Evolutionary conservation across 306 rosid genomes (phyloP).

Genomic region (Castanea crenata): DNA sequence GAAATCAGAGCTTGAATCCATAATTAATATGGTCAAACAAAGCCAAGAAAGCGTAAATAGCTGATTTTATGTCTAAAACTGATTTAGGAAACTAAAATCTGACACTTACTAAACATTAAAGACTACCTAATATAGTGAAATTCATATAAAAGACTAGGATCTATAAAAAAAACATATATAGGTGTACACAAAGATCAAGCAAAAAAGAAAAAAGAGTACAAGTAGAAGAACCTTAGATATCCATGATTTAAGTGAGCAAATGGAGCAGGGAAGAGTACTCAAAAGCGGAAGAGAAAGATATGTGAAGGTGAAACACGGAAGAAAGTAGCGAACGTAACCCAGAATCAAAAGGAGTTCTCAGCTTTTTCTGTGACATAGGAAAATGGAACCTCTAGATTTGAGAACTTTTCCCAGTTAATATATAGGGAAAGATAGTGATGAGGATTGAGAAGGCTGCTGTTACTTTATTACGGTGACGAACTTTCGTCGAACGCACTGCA

Average conservation of each 20-base stretch:
- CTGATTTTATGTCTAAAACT: too few relatives aligned
- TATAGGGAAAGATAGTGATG: too few relatives aligned
- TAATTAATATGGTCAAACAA: background rate
- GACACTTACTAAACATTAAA: background rate
- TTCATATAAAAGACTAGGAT: background rate
- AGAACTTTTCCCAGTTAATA: too few relatives aligned
- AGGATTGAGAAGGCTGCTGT: too few relatives aligned
- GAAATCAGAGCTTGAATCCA: conserved; percentile 32
- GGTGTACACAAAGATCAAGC: too few relatives aligned
- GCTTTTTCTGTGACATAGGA: too few relatives aligned
- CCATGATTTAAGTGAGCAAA: background rate
- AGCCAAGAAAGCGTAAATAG: too few relatives aligned
- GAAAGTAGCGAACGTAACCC: too few relatives aligned
- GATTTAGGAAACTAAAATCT: background rate
- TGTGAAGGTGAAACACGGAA: background rate
- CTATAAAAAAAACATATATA: background rate
- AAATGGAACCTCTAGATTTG: too few relatives aligned
- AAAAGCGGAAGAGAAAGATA: background rate
- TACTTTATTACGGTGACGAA: too few relatives aligned
- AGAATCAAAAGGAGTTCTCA: too few relatives aligned
- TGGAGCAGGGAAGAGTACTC: background rate
- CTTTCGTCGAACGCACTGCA: too few relatives aligned
- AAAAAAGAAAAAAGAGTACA: background rate
- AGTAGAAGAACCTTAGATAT: conserved; percentile 8
- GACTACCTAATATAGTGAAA: background rate